phyloP scores from a whole-genome alignment of 352 stramenopile species.

The Nothophytophthora sp. region DNA sequence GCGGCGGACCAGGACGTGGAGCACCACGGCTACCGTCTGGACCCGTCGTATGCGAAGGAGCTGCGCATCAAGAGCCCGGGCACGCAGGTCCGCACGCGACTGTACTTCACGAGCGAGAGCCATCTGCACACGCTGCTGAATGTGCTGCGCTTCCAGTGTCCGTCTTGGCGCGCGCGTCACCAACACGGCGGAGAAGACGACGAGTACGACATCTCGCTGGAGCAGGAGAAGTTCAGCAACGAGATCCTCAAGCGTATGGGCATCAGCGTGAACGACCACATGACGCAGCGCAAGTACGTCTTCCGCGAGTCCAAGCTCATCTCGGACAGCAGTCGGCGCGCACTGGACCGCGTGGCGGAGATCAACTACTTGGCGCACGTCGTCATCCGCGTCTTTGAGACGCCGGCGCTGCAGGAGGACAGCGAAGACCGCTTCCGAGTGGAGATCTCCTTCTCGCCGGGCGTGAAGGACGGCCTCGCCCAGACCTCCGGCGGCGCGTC shows the following conservation, averaged over 20 bases:
- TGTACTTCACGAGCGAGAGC: slow-evolving; percentile 99
- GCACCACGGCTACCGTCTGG: slow-evolving; percentile 88
- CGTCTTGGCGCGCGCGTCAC: slow-evolving; percentile 64
- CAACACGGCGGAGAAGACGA: slow-evolving; percentile 54
- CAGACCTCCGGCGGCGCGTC: slow-evolving; percentile 8
- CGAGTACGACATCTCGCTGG: slow-evolving; percentile 74
- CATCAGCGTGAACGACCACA: slow-evolving; percentile 80
- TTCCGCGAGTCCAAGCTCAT: slow-evolving; percentile 84
- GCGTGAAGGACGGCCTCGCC: slow-evolving; percentile 49
- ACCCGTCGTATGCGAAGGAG: slow-evolving; percentile 90
- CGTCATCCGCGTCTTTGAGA: slow-evolving; percentile 99
- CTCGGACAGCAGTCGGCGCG: slow-evolving; percentile 62
- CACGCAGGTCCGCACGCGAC: slow-evolving; percentile 92
- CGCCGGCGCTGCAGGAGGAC: slow-evolving; percentile 82
- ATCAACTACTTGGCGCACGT: slow-evolving; percentile 99
- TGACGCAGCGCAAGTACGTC: slow-evolving; percentile 80
- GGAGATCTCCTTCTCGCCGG: slow-evolving; percentile 85
- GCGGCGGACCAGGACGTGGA: slow-evolving; percentile 66
- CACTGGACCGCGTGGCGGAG: slow-evolving; percentile 91
- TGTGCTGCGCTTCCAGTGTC: slow-evolving; percentile 93
- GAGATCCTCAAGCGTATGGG: slow-evolving; percentile 86
- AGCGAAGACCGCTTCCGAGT: slow-evolving; percentile 85
- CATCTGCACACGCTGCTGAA: slow-evolving; percentile 99
- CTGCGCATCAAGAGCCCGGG: slow-evolving; percentile 94
- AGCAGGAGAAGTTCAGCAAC: slow-evolving; percentile 86